phyloP scores from a whole-genome alignment of 257 asterid species.

The Datura wrightii region DNA sequence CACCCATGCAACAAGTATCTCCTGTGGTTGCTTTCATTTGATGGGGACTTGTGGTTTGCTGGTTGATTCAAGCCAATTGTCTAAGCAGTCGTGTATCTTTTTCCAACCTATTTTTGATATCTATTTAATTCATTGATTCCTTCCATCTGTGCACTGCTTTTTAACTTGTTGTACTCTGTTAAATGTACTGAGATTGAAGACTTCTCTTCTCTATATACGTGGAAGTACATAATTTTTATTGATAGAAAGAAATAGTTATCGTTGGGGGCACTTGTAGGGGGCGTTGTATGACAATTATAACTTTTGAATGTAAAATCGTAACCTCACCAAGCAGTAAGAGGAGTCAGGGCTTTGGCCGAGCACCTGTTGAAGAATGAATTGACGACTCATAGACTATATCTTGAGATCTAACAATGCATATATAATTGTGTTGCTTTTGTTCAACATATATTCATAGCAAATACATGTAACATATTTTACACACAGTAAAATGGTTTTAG shows the following conservation, averaged over 20 bases:
- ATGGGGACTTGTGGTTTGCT: conserved; percentile 38
- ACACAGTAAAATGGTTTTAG: background rate
- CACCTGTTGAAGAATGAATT: no score
- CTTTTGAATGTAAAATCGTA: background rate
- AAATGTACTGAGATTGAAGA: background rate
- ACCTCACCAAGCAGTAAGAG: no score
- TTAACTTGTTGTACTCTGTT: background rate
- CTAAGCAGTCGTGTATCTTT: conserved; percentile 12
- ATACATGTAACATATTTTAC: background rate
- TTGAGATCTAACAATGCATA: background rate
- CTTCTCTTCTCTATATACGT: background rate
- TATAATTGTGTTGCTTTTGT: background rate
- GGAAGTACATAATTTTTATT: background rate
- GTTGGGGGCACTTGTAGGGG: background rate
- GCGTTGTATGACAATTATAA: background rate
- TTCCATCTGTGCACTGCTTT: background rate
- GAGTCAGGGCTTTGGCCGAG: no score
- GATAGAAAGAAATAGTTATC: background rate
- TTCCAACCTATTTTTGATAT: conserved; percentile 13
- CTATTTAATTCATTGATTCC: background rate
- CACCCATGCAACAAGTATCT: conserved; percentile 29
- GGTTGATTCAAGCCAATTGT: conserved; percentile 31
- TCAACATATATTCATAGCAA: background rate
- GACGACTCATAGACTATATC: no score
- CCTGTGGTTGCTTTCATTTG: conserved; percentile 41